These are phyloP conservation scores for Pouteria glomerata DNA, from an alignment of 148 eudicot genomes.

Conservation along the genomic window DNA sequence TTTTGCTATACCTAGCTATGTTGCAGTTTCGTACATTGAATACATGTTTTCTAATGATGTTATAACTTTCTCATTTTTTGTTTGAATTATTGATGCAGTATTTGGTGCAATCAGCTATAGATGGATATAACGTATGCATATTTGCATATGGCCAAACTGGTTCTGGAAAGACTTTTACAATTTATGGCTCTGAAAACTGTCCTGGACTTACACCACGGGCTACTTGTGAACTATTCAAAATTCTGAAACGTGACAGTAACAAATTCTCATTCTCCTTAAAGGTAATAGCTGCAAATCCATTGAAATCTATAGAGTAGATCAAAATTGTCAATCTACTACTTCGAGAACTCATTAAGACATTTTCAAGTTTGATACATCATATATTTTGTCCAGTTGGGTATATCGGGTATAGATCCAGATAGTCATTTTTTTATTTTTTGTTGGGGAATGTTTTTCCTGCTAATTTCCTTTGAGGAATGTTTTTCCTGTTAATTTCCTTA, in stretches of 20 bases:
- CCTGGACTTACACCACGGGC: slow-evolving; percentile 98
- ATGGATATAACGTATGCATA: slow-evolving; percentile 95
- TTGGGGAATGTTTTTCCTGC: no score
- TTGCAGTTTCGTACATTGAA: neutral
- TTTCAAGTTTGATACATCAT: slow-evolving; percentile 1
- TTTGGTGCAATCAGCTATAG: slow-evolving; percentile 95
- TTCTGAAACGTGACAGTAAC: slow-evolving; percentile 66
- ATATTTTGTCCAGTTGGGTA: no score
- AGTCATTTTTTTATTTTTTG: no score
- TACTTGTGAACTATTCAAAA: slow-evolving; percentile 75
- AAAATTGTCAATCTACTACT: neutral
- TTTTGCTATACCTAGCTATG: neutral
- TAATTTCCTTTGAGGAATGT: no score
- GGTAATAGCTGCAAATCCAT: slow-evolving; percentile 35
- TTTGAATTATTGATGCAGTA: slow-evolving; percentile 46
- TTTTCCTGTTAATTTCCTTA: no score
- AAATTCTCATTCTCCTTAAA: slow-evolving; percentile 82
- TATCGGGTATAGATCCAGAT: no score
- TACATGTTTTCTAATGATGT: neutral
- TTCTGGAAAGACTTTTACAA: slow-evolving; percentile 95
- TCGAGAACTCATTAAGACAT: neutral
- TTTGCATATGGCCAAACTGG: slow-evolving; percentile 99
- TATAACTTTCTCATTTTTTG: neutral
- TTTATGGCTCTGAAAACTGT: slow-evolving; percentile 68
- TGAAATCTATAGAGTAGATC: neutral